These are phyloP conservation scores for Xylariaceae sp. DNA, from an alignment of 2,329 filamentous ascomycete genomes.

Conservation along the genomic window DNA sequence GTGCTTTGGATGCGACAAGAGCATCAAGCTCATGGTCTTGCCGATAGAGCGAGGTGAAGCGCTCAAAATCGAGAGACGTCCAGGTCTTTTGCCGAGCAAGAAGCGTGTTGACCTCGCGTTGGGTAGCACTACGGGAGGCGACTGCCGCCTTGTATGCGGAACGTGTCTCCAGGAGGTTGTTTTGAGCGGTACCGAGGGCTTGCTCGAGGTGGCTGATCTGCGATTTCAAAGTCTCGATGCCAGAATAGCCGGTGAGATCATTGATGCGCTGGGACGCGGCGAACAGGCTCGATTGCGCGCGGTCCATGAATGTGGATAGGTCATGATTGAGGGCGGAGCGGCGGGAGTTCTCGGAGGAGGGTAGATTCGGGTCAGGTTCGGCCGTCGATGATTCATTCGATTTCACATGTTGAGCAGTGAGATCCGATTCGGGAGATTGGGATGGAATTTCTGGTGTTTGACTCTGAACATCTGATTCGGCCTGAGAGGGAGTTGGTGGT, in stretches of 20 bases:
- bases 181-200: slow-evolving; percentile 55
- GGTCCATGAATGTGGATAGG: slow-evolving; percentile 78
- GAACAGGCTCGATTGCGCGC: slow-evolving; percentile 78
- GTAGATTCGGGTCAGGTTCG: slow-evolving; percentile 1
- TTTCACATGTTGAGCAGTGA: background rate
- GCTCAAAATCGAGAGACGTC: slow-evolving; percentile 81
- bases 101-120: slow-evolving; percentile 92
- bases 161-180: slow-evolving; percentile 66
- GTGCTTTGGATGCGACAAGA: slow-evolving; percentile 67
- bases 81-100: slow-evolving; percentile 92
- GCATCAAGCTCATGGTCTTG: slow-evolving; percentile 92
- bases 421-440: background rate
- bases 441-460: background rate
- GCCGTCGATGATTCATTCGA: background rate
- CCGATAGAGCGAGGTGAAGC: slow-evolving; percentile 89
- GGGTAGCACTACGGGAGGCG: slow-evolving; percentile 75
- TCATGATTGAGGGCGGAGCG: slow-evolving; percentile 38
- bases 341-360: slow-evolving; percentile 41
- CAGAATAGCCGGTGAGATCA: slow-evolving; percentile 88
- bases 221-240: slow-evolving; percentile 79
- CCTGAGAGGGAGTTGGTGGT: background rate
- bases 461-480: background rate
- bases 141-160: slow-evolving; percentile 79
- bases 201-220: slow-evolving; percentile 68
- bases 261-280: slow-evolving; percentile 85